Evolutionary conservation across 352 stramenopile species (phyloP).

Genomic region (Phytophthora kernoviae): DNA sequence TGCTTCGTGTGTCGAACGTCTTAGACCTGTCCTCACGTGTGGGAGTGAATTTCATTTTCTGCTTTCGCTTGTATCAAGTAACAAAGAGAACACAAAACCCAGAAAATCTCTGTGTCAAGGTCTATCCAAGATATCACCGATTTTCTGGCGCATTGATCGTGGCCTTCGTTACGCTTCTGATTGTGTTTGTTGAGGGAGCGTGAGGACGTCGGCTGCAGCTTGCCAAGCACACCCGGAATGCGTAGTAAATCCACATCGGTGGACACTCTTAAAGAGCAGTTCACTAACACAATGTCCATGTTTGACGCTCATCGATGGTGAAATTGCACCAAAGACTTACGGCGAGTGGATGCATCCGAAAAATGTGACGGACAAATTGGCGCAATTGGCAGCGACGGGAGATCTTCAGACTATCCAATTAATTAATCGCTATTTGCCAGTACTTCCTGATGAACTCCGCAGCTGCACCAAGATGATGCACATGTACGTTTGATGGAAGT

Average conservation of each 20-base stretch:
- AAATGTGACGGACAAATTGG: constrained; percentile 27
- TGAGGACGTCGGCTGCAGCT: constrained; percentile 6
- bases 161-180: constrained; percentile 1
- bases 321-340: constrained; percentile 14
- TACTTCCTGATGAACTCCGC: constrained; percentile 23
- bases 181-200: constrained; percentile 16
- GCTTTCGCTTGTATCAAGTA: constrained; percentile 14
- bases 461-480: constrained; percentile 28
- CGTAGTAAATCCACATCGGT: constrained; percentile 23
- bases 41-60: constrained; percentile 26
- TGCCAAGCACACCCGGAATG: constrained; percentile 28
- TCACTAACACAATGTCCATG: constrained; percentile 40
- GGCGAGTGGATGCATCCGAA: constrained; percentile 33
- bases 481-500: constrained; percentile 35
- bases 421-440: constrained; percentile 30
- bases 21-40: constrained; percentile 32
- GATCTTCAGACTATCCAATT: constrained; percentile 33
- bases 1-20: constrained; percentile 25
- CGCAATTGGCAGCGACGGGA: constrained; percentile 17
- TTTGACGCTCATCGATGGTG: constrained; percentile 33
- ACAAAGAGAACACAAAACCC: neutral
- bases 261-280: constrained; percentile 8
- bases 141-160: constrained; percentile 17
- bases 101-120: neutral
- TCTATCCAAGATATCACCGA: constrained; percentile 17